A percentile compares a stretch with the other conserved stretches of the same genome.
Evolutionary conservation across 208 protist species (phyloP).

Genomic region (Leptomonas pyrrhocoris): DNA sequence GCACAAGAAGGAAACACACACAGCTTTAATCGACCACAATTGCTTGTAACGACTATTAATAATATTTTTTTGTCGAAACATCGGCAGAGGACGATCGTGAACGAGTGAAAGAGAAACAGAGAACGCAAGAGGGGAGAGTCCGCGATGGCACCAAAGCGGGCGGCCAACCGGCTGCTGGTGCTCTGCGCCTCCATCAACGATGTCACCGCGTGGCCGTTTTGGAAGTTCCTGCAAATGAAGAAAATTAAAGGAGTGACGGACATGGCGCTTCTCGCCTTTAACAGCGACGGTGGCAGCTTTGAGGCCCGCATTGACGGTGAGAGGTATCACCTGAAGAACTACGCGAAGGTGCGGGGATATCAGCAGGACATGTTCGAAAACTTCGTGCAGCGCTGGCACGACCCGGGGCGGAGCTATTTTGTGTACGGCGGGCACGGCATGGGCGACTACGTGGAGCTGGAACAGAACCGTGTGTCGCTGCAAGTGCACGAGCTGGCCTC

Average conservation of each 20-base stretch:
- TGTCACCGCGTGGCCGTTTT: constrained; percentile 86
- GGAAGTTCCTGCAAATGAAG: constrained; percentile 91
- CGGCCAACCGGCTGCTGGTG: constrained; percentile 65
- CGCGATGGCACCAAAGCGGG: constrained; percentile 31
- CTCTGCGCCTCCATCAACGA: constrained; percentile 87
- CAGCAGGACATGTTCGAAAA: constrained; percentile 71
- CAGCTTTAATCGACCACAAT: too few relatives aligned
- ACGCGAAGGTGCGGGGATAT: constrained; percentile 62
- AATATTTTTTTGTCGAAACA: constrained; percentile 1
- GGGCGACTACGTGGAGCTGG: constrained; percentile 87
- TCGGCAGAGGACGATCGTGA: too few relatives aligned
- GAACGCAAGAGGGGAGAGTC: background rate
- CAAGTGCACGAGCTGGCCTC: constrained; percentile 77
- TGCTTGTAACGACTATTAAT: background rate
- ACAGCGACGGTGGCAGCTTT: constrained; percentile 86
- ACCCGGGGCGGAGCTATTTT: constrained; percentile 78
- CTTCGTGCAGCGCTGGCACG: constrained; percentile 70
- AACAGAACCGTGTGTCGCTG: constrained; percentile 57
- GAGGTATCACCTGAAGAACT: constrained; percentile 75
- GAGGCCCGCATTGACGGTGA: constrained; percentile 80
- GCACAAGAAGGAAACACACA: too few relatives aligned
- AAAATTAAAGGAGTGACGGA: constrained; percentile 75
- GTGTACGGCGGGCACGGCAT: constrained; percentile 90
- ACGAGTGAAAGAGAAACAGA: too few relatives aligned
- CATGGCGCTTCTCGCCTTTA: constrained; percentile 85